A percentile compares a stretch with the other conserved stretches of the same genome.
Conservation (phyloP, 1,284 basidiomycete species). For the Mycosarcoma mackinlayi region DNA sequence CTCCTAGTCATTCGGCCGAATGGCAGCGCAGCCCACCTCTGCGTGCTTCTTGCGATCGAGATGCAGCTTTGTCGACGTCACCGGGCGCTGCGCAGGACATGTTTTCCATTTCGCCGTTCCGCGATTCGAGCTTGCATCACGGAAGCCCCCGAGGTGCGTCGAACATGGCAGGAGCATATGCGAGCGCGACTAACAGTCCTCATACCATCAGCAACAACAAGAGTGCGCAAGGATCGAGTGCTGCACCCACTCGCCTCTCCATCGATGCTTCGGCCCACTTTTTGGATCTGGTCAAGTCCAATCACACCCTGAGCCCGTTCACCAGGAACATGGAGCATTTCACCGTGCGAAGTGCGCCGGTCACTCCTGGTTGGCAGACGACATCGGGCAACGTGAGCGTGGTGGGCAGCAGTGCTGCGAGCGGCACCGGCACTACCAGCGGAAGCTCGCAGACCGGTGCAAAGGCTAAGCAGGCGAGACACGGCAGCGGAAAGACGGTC, state of each 20-base stretch:
- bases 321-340: conserved; percentile 61
- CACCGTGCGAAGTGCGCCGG: conserved; percentile 60
- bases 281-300: conserved; percentile 59
- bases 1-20: conserved; percentile 18
- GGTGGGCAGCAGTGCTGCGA: conserved; percentile 44
- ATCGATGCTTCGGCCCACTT: conserved; percentile 59
- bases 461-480: conserved; percentile 7
- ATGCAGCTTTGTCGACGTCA: conserved; percentile 26
- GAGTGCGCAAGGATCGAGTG: conserved; percentile 15
- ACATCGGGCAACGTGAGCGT: conserved; percentile 28
- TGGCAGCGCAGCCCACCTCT: conserved; percentile 37
- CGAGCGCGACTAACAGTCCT: conserved; percentile 39
- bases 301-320: conserved; percentile 64
- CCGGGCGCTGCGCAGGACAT: conserved; percentile 31
- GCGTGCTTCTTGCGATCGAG: conserved; percentile 13
- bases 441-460: conserved; percentile 37
- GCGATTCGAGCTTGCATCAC: conserved; percentile 37
- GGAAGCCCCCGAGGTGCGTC: conserved; percentile 23
- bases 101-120: conserved; percentile 45
- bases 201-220: conserved; percentile 14
- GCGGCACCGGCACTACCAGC: conserved; percentile 42
- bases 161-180: conserved; percentile 12
- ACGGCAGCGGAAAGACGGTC: background rate
- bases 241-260: conserved; percentile 27
- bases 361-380: conserved; percentile 51